Base-by-base conservation (phyloP, 768 basidiomycete species). In the Russula earlei region DNA sequence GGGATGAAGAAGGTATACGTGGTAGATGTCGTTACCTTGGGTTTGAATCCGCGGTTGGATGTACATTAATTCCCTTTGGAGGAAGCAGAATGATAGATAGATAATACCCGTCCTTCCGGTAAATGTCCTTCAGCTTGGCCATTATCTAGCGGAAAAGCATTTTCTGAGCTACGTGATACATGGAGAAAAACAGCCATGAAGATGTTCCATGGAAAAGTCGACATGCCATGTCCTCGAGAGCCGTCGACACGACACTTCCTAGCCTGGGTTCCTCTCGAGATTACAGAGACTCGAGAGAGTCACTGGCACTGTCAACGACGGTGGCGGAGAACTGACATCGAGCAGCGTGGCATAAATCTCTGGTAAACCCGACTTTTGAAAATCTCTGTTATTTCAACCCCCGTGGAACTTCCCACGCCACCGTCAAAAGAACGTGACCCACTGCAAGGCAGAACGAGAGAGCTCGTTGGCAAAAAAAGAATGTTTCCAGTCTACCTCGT, bases 261-360 rank as follows among this genome's bases (percentile, higher is more conserved):
- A 81, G 64, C 74, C 79, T 80, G 79, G 70, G 67, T 65, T 48
- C 49, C 14, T 81, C 75, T 80, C 65, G 77, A 78, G 77, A 79
- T 75, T 68, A 68, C 74, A 79, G 77, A 71, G 78, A 74, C 74
- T 67, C 65, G 52, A 64, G 63, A 68, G 69, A 74, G 73, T 79
- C 76, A 76, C 80, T 81, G 79, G 79, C 79, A 81, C 79, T 81
- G 79, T 74, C 73, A 69, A 72, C 80, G 74, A 79, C 68, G 77
- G 80, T 81, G 57, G 70, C 67, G 64, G 20, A 57, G 55, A 38
- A 65, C 72, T 68, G 46, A 70, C 79, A 74, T 75, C 80, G 80
- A 69, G 73, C 80, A 81, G 79, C 79, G 79, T 81, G 79, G 79
- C 79, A 80, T 77, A 67, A 72, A 74, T 75, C 78, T 69, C 75